Base-by-base conservation (phyloP, 345 rosid genomes). In the Litchi chinensis region DNA sequence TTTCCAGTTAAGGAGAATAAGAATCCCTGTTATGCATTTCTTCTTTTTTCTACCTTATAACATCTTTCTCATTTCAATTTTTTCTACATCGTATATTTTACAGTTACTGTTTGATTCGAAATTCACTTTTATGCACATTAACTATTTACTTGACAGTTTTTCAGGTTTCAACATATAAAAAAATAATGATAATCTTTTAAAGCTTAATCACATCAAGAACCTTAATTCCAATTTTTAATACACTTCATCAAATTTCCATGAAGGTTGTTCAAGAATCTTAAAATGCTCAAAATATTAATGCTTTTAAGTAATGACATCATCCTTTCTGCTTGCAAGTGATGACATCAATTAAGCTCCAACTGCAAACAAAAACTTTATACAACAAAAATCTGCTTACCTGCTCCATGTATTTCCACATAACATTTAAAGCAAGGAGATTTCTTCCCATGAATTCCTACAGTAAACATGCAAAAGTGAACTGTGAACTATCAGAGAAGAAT, bases 391-490 rank as follows among this genome's bases (percentile, higher is more conserved):
- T 71, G 54, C 80, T 66, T 87, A 92, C 98, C 93, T 95, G 99
- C 76, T 95, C 98, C 88, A 86, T 89, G 87, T 92, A 95, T 88
- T 90, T 95, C 98, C 98, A 95, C 98, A 95, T 95, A 86, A 95
- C 98, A 82, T 95, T 95, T 87, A 95, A 62, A 15, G 98, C 98
- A 59, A 95, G 95, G 76, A 95, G 94, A 88, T 92, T 95, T 85
- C 89, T 81, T 71, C 98, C 98, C 98, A 95, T 87, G 92, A 95
- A 95, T 83, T 95, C 99, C 99, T 95, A 76, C 86, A 89, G 65
- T 69, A 79, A 70, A 57, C 71, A 76, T 52, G 74, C 50, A 52
- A 59, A 77, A 68, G 28, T 40, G 16, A 68, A 56, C 40, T 22
- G 10, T 68, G 24, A 73, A 74, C 64, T 28, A 3, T 18, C 62